Conservation (phyloP, 2,329 filamentous ascomycete species). For the Fonsecaea monophora region DNA sequence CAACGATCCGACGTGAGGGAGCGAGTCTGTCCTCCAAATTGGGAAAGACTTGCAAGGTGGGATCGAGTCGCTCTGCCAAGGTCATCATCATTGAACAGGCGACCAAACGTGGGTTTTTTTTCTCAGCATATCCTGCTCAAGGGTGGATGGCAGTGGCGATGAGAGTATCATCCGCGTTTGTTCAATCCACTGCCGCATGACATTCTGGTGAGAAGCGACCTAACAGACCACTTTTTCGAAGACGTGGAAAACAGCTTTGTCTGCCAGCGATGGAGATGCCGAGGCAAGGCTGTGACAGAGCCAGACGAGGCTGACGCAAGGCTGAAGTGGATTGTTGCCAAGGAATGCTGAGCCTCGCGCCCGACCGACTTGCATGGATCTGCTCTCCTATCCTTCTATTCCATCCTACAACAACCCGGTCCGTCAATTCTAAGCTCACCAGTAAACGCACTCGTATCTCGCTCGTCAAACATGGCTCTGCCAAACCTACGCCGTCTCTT, state of each 20-base stretch:
- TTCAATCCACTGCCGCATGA: neutral
- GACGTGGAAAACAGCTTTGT: neutral
- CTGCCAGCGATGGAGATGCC: too few relatives aligned
- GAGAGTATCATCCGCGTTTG: neutral
- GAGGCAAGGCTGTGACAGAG: neutral
- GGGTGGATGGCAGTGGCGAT: too few relatives aligned
- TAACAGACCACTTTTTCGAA: neutral
- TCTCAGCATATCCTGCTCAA: neutral
- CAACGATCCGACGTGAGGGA: neutral
- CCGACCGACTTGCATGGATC: neutral
- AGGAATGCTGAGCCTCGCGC: neutral
- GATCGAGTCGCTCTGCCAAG: neutral
- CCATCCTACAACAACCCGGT: neutral
- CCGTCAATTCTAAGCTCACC: neutral
- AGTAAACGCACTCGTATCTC: neutral
- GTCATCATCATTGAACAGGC: neutral
- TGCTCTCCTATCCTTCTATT: neutral
- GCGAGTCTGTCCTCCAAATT: neutral
- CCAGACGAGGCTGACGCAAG: neutral
- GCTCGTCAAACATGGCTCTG: slow-evolving; percentile 53
- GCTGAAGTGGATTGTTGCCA: neutral
- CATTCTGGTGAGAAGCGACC: neutral
- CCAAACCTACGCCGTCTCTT: slow-evolving; percentile 96
- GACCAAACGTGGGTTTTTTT: neutral
- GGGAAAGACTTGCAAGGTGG: neutral